These are phyloP conservation scores for Ceratocystiopsis sp. DNA, from an alignment of 2,329 filamentous ascomycete genomes.

Conservation along the genomic window DNA sequence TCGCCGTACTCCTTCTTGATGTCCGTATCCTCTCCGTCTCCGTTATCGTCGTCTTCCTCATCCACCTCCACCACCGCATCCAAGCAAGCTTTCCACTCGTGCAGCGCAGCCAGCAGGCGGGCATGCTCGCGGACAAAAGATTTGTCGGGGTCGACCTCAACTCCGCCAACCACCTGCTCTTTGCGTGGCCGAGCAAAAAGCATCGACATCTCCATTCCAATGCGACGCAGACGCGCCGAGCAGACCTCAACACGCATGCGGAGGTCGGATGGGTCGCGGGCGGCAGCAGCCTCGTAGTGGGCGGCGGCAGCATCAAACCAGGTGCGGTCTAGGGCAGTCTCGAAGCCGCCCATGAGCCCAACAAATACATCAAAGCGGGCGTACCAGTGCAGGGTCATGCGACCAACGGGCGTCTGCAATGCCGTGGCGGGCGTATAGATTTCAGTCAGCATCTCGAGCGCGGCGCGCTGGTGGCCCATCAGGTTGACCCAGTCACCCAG, in stretches of 20 bases:
- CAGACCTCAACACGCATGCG: conserved; percentile 50
- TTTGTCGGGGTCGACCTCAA: conserved; percentile 23
- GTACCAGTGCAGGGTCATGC: conserved; percentile 77
- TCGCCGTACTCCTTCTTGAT: not conserved
- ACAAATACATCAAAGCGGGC: conserved; percentile 73
- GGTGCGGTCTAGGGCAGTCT: conserved; percentile 53
- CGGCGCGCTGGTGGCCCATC: conserved; percentile 81
- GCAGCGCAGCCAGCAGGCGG: conserved; percentile 28
- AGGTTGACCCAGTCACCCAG: conserved; percentile 92
- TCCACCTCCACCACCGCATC: conserved; percentile 5
- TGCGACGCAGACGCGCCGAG: conserved; percentile 48
- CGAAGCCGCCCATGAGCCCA: conserved; percentile 65
- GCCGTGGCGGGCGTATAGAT: conserved; percentile 64
- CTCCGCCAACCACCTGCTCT: conserved; percentile 30
- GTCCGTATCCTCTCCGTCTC: not conserved
- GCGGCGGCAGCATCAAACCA: conserved; percentile 57
- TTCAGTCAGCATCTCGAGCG: conserved; percentile 60
- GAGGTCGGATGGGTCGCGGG: conserved; percentile 43
- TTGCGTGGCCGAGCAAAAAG: conserved; percentile 54
- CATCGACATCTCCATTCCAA: conserved; percentile 65
- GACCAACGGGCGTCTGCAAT: conserved; percentile 50
- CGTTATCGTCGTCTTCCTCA: not conserved
- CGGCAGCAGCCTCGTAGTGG: conserved; percentile 42
- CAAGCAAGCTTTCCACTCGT: conserved; percentile 31
- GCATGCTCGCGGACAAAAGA: conserved; percentile 48